A percentile compares a stretch with the other conserved stretches of the same genome.
Evolutionary conservation across 495 filamentous ascomycete genomes (phyloP).

Genomic region (Penicillium bovifimosum): DNA sequence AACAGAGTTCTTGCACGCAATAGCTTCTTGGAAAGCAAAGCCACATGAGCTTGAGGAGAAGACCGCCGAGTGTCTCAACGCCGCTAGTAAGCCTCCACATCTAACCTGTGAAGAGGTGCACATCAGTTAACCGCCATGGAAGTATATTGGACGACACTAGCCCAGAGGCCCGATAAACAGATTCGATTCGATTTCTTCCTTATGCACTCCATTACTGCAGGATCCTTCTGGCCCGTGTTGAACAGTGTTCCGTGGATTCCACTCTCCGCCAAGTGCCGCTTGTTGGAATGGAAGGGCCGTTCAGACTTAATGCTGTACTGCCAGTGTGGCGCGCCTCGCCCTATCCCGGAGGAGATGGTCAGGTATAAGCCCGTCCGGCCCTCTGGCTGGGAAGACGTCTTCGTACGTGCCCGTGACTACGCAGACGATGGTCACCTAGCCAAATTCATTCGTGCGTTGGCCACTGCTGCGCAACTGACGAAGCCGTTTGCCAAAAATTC

Average conservation of each 20-base stretch:
- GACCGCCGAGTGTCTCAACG: not conserved
- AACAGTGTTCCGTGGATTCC: constrained; percentile 26
- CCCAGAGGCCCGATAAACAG: constrained; percentile 21
- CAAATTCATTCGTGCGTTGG: not conserved
- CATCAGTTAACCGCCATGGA: not conserved
- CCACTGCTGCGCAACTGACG: not conserved
- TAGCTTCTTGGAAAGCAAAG: too few species aligned
- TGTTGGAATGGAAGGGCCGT: constrained; percentile 35
- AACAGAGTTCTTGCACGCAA: too few species aligned
- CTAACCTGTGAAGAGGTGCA: too few species aligned
- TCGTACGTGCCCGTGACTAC: not conserved
- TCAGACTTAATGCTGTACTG: constrained; percentile 34
- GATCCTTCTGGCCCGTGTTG: constrained; percentile 26
- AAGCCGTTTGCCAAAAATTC: not conserved
- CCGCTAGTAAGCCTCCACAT: not conserved
- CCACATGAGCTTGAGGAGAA: not conserved
- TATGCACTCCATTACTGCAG: constrained; percentile 36
- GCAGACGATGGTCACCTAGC: not conserved
- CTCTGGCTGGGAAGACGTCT: not conserved
- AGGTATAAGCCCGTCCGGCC: not conserved
- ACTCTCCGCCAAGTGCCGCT: constrained; percentile 18
- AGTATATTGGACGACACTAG: not conserved
- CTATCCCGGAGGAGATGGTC: constrained; percentile 4
- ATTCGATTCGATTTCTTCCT: constrained; percentile 38
- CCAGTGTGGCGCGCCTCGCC: constrained; percentile 16